Evolutionary conservation across 768 basidiomycete species (phyloP).

Genomic region (Postia placenta): DNA sequence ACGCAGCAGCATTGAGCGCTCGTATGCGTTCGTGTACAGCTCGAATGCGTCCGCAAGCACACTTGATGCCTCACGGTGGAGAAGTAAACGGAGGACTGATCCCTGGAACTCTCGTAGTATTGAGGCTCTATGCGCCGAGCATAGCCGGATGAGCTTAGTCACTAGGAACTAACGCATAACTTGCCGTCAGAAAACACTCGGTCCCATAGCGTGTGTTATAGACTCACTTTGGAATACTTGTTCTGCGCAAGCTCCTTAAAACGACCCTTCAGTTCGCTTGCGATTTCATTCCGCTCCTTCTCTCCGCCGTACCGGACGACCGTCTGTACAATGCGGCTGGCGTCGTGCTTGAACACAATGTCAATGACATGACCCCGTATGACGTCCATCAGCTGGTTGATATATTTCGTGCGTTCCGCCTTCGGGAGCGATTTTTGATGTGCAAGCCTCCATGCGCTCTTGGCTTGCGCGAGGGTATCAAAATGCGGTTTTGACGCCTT

Average conservation of each 20-base stretch:
- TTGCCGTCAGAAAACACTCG: neutral
- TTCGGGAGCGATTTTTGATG: slow-evolving; percentile 65
- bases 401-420: slow-evolving; percentile 67
- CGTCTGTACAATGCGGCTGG: slow-evolving; percentile 78
- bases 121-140: slow-evolving; percentile 65
- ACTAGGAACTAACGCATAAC: slow-evolving; percentile 58
- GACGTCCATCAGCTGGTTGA: slow-evolving; percentile 67
- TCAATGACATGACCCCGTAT: slow-evolving; percentile 81
- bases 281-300: slow-evolving; percentile 73
- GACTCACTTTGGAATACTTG: slow-evolving; percentile 82
- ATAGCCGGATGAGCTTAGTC: slow-evolving; percentile 70
- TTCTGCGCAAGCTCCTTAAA: slow-evolving; percentile 76
- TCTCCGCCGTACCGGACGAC: slow-evolving; percentile 77
- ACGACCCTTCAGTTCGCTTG: slow-evolving; percentile 73
- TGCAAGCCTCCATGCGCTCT: slow-evolving; percentile 71
- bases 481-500: slow-evolving; percentile 77
- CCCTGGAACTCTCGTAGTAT: slow-evolving; percentile 79
- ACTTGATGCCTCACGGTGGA: slow-evolving; percentile 79
- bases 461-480: slow-evolving; percentile 60
- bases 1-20: slow-evolving; percentile 71
- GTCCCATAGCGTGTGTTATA: neutral
- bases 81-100: slow-evolving; percentile 66
- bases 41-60: slow-evolving; percentile 88
- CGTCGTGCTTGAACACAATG: slow-evolving; percentile 88
- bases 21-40: slow-evolving; percentile 79